Evolutionary conservation across 73 alveolate species (phyloP), one percentile per base, ranked within the genome.

Genomic region (Tetrahymena malaccensis): DNA sequence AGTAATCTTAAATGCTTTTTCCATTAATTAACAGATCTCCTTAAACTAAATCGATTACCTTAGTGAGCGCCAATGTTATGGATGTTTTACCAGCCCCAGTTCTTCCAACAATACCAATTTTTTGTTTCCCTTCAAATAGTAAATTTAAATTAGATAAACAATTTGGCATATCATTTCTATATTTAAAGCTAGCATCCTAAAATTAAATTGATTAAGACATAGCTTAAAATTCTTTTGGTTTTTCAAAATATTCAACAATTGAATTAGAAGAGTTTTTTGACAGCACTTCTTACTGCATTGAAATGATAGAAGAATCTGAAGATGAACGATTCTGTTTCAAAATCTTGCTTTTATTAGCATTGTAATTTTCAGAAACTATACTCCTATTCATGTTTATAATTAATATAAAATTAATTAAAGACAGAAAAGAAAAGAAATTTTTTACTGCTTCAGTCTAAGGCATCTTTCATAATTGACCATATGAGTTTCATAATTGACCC

Each of bases 21-120:
- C 98, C 99, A 95, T 98, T 99, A 21, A 98, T 98, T 94, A 94
- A 94, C 13, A 98, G 95, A 56, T 94, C 83, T 4, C 99, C 99
- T 17, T 37, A 94, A 11, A 93, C 94, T 38, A 97, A 85, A 93
- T 96, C 97, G 40, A 96, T 96, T 44, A 96, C 94, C 85, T 97
- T 96, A 55, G 95, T 93, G 25, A 96, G 84, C 35, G 97, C 96
- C 83, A 96, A 85, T 34, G 97, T 96, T 7, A 96, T 96, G 9
- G 98, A 96, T 85, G 97, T 96, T 94, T 96, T 96, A 93, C 98
- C 98, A 85, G 97, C 97, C 35, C 98, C 98, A 10, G 98, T 96
- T 94, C 98, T 96, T 15, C 98, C 98, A 17, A 95, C 97, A 35
- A 96, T 94, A 15, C 98, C 98, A 27, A 96, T 94, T 94, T 96